A percentile compares a stretch with the other conserved stretches of the same genome.
Evolutionary conservation across 768 basidiomycete genomes (phyloP).

Genomic region (Suillus spraguei): DNA sequence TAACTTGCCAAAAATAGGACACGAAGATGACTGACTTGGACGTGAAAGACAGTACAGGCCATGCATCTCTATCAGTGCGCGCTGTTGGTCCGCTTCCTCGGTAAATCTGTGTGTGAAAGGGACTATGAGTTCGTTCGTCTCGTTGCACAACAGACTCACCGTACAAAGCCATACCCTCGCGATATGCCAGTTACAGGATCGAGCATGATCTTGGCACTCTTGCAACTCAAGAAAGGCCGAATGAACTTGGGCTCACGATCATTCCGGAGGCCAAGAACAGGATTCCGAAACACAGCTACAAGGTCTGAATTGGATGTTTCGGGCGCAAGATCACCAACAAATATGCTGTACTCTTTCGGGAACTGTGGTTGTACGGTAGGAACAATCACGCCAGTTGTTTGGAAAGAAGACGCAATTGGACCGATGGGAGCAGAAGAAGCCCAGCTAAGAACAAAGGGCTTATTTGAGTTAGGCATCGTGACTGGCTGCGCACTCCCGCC

Average conservation of each 20-base stretch:
- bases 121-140: not conserved
- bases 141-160: constrained; percentile 46
- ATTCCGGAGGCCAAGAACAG: constrained; percentile 80
- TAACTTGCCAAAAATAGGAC: constrained; percentile 12
- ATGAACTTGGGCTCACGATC: constrained; percentile 90
- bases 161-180: constrained; percentile 90
- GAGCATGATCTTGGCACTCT: constrained; percentile 95
- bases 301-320: constrained; percentile 95
- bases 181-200: constrained; percentile 89
- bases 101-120: constrained; percentile 61
- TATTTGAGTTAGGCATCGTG: constrained; percentile 86
- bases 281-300: constrained; percentile 92
- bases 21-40: constrained; percentile 62
- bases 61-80: constrained; percentile 90
- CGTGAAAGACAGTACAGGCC: constrained; percentile 87
- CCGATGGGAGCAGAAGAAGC: constrained; percentile 48
- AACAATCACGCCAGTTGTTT: constrained; percentile 29
- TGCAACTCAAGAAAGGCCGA: constrained; percentile 86
- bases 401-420: constrained; percentile 33
- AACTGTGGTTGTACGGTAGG: constrained; percentile 53
- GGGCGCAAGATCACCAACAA: constrained; percentile 91
- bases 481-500: constrained; percentile 42
- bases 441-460: constrained; percentile 85
- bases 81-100: constrained; percentile 85
- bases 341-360: constrained; percentile 90